Conservation (phyloP, 176 grass and related monocot genomes). For the Carex pumila region DNA sequence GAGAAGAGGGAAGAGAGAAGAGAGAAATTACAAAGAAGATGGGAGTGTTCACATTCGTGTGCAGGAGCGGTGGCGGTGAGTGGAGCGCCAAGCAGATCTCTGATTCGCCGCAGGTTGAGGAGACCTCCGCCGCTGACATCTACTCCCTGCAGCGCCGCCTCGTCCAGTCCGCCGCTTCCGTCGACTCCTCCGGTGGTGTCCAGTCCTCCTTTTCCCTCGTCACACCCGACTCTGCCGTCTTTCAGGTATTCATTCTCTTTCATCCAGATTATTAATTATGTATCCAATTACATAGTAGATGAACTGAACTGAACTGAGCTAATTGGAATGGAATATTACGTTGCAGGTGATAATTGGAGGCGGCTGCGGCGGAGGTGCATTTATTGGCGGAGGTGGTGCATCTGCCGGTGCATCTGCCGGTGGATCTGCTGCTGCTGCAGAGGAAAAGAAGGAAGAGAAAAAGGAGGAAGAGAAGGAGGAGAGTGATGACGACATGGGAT, state of each 20-base stretch:
- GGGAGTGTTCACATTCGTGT: conserved; percentile 97
- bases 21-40: not conserved
- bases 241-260: conserved; percentile 40
- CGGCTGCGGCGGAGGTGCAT: conserved; percentile 29
- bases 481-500: conserved; percentile 77
- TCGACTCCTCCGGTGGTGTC: conserved; percentile 40
- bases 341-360: conserved; percentile 55
- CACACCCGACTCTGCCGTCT: conserved; percentile 65
- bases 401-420: conserved; percentile 24
- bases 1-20: too few species aligned
- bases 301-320: too few species aligned
- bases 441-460: conserved; percentile 60
- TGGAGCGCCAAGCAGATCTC: conserved; percentile 83
- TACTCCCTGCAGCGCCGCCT: conserved; percentile 73
- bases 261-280: not conserved
- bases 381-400: conserved; percentile 36
- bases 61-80: conserved; percentile 52
- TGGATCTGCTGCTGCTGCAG: conserved; percentile 25
- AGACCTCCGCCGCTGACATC: conserved; percentile 53
- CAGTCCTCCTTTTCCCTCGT: conserved; percentile 92
- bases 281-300: too few species aligned
- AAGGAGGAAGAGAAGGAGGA: conserved; percentile 94
- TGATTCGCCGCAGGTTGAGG: conserved; percentile 32
- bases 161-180: conserved; percentile 37
- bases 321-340: not conserved